Conservation (phyloP, 805 yeast species). For the Priceomyces carsonii region DNA sequence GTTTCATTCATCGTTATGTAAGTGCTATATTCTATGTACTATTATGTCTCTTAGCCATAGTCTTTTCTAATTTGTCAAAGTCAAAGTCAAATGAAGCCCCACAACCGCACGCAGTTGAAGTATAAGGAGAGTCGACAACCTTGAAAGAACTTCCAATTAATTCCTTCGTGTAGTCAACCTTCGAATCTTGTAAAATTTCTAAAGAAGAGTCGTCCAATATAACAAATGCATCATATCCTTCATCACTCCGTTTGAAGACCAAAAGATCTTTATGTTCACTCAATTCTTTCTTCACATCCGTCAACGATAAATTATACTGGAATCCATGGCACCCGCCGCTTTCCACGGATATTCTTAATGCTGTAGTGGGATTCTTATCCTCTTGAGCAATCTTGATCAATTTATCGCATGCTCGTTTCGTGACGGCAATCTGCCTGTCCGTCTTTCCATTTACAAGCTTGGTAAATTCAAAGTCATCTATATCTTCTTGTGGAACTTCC, state of each 20-base stretch:
- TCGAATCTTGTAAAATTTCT: conserved; percentile 79
- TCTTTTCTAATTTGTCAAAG: conserved; percentile 40
- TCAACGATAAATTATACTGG: conserved; percentile 77
- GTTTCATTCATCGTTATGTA: neutral
- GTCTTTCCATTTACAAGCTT: conserved; percentile 36
- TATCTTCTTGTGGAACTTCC: conserved; percentile 20
- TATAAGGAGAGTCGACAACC: conserved; percentile 85
- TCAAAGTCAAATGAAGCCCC: conserved; percentile 50
- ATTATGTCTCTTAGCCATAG: conserved; percentile 9
- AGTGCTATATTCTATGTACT: neutral
- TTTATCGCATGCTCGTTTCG: conserved; percentile 51
- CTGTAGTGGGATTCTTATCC: conserved; percentile 61
- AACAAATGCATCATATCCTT: conserved; percentile 54
- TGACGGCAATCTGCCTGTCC: conserved; percentile 44
- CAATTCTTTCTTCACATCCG: conserved; percentile 40
- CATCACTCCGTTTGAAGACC: conserved; percentile 67
- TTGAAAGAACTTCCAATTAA: conserved; percentile 94
- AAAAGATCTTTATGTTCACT: conserved; percentile 38
- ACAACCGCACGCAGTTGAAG: conserved; percentile 54
- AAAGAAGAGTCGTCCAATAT: conserved; percentile 80
- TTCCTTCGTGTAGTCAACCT: conserved; percentile 86
- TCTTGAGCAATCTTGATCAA: conserved; percentile 50
- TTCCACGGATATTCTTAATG: conserved; percentile 75
- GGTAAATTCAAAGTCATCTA: conserved; percentile 34
- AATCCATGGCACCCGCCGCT: conserved; percentile 99